phyloP scores from a whole-genome alignment of 2,329 filamentous ascomycete genomes.

The Colletotrichum phormii region DNA sequence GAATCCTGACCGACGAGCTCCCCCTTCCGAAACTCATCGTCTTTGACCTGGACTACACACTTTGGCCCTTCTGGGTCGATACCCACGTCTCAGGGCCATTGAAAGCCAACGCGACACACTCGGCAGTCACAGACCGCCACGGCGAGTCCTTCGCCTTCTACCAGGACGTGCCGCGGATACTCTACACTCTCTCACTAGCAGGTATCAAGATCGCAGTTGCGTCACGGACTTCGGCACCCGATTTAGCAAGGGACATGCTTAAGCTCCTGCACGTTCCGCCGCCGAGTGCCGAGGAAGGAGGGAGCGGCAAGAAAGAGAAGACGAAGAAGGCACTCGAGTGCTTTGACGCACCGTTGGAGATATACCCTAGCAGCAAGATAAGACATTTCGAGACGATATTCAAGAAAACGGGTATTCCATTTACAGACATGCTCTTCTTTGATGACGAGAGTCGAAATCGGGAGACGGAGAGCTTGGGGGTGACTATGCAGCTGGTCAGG shows the following conservation, averaged over 20 bases:
- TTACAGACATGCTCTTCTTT: conserved; percentile 93
- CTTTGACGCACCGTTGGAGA: conserved; percentile 72
- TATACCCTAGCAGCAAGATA: conserved; percentile 85
- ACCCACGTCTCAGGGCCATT: conserved; percentile 87
- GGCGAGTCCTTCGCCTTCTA: conserved; percentile 80
- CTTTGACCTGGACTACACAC: conserved; percentile 96
- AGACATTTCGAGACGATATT: conserved; percentile 83
- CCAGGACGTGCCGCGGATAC: conserved; percentile 73
- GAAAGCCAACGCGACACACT: conserved; percentile 57
- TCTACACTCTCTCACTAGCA: conserved; percentile 66
- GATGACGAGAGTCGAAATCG: conserved; percentile 90
- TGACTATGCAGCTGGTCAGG: conserved; percentile 84
- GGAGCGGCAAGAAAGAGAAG: conserved; percentile 45
- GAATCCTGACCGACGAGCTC: conserved; percentile 64
- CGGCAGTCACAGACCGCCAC: conserved; percentile 60
- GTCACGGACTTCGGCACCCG: conserved; percentile 82
- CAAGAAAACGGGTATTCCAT: conserved; percentile 76
- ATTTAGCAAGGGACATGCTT: conserved; percentile 84
- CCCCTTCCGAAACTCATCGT: conserved; percentile 87
- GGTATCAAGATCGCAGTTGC: conserved; percentile 76
- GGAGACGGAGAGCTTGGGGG: conserved; percentile 82
- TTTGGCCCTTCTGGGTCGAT: conserved; percentile 99
- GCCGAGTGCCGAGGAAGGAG: conserved; percentile 39
- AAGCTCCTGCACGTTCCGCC: conserved; percentile 73
- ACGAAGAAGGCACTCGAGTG: conserved; percentile 64